Evolutionary conservation across 106 monocot species (phyloP).

Genomic region (Narthecium ossifragum): DNA sequence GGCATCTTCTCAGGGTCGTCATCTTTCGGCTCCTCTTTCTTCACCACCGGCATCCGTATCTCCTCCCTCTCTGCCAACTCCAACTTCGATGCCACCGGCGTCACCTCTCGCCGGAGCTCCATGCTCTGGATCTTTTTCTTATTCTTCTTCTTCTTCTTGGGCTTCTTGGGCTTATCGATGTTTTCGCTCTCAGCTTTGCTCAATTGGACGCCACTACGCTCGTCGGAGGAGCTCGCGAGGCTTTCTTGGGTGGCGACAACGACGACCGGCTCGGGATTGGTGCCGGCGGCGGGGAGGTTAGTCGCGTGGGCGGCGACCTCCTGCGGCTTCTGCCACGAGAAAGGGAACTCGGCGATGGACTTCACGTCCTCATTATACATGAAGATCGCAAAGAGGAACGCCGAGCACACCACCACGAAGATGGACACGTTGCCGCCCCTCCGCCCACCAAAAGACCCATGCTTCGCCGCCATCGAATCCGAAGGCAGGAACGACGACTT

Average conservation of each 20-base stretch:
- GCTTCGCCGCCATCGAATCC: conserved; percentile 29
- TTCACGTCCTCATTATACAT: conserved; percentile 70
- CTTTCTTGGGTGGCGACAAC: neutral
- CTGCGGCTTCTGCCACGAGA: conserved; percentile 9
- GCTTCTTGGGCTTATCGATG: too few relatives aligned
- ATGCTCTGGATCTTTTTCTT: neutral
- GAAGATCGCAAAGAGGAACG: conserved; percentile 47
- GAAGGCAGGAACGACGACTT: conserved; percentile 2
- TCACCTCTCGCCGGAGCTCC: neutral
- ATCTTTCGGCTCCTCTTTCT: conserved; percentile 4
- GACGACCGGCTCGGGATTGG: conserved; percentile 2
- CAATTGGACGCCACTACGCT: too few relatives aligned
- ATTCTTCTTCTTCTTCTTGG: conserved; percentile 1
- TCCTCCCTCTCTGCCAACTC: conserved; percentile 4
- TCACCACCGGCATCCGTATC: conserved; percentile 3
- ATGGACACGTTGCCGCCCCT: conserved; percentile 32
- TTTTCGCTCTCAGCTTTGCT: neutral
- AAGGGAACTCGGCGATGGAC: conserved; percentile 58
- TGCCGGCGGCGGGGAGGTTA: conserved; percentile 1
- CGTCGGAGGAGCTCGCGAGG: neutral
- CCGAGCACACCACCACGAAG: conserved; percentile 29
- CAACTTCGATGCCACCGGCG: neutral
- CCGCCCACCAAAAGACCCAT: conserved; percentile 13
- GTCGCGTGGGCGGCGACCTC: neutral
- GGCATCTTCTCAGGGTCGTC: too few relatives aligned